Conservation (phyloP, 805 yeast genomes). For the Saccharomycopsis microspora region DNA sequence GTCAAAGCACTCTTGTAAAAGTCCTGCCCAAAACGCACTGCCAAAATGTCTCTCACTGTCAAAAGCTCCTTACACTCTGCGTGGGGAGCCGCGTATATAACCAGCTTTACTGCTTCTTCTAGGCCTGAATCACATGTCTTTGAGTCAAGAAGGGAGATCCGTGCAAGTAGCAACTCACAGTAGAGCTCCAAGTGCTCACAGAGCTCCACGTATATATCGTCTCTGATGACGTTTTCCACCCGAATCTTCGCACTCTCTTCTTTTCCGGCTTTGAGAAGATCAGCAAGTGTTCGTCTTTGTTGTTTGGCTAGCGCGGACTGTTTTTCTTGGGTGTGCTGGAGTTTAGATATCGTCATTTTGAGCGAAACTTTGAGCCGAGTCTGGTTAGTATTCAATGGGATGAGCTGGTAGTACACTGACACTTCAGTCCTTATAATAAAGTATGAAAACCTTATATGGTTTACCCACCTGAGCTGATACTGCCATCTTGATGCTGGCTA, state of each 20-base stretch:
- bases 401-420: no score
- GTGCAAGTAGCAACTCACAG: slow-evolving; percentile 69
- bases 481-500: no score
- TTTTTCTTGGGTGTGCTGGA: slow-evolving; percentile 62
- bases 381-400: slow-evolving; percentile 2
- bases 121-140: slow-evolving; percentile 44
- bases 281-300: slow-evolving; percentile 60
- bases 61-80: slow-evolving; percentile 67
- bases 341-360: slow-evolving; percentile 62
- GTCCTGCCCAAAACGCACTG: slow-evolving; percentile 56
- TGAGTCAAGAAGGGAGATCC: slow-evolving; percentile 42
- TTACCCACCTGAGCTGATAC: no score
- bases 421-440: no score
- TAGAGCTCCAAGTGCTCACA: slow-evolving; percentile 71
- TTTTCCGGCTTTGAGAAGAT: slow-evolving; percentile 54
- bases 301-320: slow-evolving; percentile 67
- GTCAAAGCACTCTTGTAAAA: slow-evolving; percentile 45
- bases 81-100: slow-evolving; percentile 58
- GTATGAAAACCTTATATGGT: no score
- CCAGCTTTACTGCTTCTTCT: slow-evolving; percentile 61
- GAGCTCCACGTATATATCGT: slow-evolving; percentile 70
- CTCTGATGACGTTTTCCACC: slow-evolving; percentile 75
- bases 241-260: slow-evolving; percentile 76
- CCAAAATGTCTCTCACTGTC: slow-evolving; percentile 49
- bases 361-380: slow-evolving; percentile 23